phyloP scores from a whole-genome alignment of 352 stramenopile species.

The Globisporangium rhizosaccharum region DNA sequence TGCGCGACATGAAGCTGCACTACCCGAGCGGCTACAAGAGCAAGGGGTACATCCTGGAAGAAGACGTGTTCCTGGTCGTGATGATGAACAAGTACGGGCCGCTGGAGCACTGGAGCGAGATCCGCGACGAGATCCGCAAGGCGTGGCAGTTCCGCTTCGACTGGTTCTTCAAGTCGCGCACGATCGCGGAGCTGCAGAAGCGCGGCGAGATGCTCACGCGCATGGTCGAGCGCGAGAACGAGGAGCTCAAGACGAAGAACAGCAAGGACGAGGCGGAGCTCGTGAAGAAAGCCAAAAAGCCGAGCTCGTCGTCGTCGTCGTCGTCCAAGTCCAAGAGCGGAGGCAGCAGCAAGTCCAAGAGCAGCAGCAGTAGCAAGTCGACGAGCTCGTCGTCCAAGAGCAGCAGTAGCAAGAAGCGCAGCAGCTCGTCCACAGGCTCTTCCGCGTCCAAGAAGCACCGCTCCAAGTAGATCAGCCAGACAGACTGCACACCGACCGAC shows the following conservation, averaged over 20 bases:
- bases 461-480: conserved; percentile 35
- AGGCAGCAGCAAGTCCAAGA: conserved; percentile 51
- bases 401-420: conserved; percentile 51
- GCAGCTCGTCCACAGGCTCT: conserved; percentile 37
- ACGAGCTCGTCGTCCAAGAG: conserved; percentile 21
- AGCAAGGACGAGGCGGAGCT: conserved; percentile 74
- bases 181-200: conserved; percentile 96
- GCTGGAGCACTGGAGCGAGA: conserved; percentile 94
- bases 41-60: conserved; percentile 94
- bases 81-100: conserved; percentile 99
- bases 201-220: conserved; percentile 94
- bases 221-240: conserved; percentile 93
- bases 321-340: conserved; percentile 62
- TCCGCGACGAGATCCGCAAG: conserved; percentile 96
- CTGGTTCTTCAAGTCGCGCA: conserved; percentile 99
- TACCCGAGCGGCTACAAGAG: conserved; percentile 91
- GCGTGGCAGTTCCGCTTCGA: conserved; percentile 99
- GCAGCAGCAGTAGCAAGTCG: conserved; percentile 35
- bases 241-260: conserved; percentile 76
- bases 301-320: conserved; percentile 49
- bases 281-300: conserved; percentile 73
- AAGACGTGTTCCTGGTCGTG: conserved; percentile 97
- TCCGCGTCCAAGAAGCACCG: conserved; percentile 64
- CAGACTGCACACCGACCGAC: background rate
- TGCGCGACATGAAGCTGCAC: conserved; percentile 84